Evolutionary conservation across 768 basidiomycete genomes (phyloP).

Genomic region (Rhizopogon vesiculosus): DNA sequence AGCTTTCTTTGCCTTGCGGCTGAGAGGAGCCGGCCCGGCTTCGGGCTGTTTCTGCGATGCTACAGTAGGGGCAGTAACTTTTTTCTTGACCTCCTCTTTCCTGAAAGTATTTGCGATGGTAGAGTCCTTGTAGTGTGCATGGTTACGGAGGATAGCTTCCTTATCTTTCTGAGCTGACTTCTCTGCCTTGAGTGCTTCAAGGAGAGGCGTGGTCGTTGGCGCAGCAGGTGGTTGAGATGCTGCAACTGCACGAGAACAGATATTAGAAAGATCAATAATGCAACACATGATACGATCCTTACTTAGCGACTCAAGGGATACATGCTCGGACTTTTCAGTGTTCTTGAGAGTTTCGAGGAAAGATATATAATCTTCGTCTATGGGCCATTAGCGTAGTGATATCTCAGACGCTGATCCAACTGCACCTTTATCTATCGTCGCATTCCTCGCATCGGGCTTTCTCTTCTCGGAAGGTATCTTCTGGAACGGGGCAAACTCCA

Average conservation of each 20-base stretch:
- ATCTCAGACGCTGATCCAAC: neutral
- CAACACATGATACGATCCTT: constrained; percentile 14
- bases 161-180: constrained; percentile 62
- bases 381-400: neutral
- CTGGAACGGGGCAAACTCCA: constrained; percentile 93
- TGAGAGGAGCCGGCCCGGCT: constrained; percentile 20
- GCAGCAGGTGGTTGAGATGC: constrained; percentile 52
- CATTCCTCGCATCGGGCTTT: constrained; percentile 77
- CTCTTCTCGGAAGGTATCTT: constrained; percentile 72
- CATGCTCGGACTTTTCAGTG: constrained; percentile 45
- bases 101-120: constrained; percentile 21
- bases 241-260: constrained; percentile 42
- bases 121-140: constrained; percentile 65
- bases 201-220: constrained; percentile 84
- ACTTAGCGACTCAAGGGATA: constrained; percentile 65
- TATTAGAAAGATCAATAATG: neutral
- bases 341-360: constrained; percentile 74
- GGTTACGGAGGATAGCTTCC: constrained; percentile 65
- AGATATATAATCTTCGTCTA: constrained; percentile 81
- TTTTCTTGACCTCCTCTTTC: constrained; percentile 37
- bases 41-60: constrained; percentile 29
- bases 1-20: constrained; percentile 33
- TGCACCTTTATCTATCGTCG: constrained; percentile 86
- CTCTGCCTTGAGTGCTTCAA: constrained; percentile 90
- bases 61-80: constrained; percentile 20